Base-by-base conservation (phyloP, 2,329 filamentous ascomycete species). In the Aspergillus japonicus region DNA sequence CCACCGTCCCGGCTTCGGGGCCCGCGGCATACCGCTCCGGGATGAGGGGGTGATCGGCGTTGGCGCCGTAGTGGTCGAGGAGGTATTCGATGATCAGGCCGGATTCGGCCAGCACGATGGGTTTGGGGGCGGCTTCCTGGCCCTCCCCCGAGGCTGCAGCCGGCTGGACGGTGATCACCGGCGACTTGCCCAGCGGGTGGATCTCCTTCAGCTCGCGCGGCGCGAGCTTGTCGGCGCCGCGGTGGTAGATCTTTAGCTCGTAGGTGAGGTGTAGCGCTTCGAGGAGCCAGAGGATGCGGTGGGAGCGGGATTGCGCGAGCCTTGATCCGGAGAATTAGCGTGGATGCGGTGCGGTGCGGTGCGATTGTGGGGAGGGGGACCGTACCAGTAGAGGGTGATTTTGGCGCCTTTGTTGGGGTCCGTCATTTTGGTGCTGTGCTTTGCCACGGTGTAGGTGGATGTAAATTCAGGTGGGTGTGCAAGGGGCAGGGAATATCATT, bases 111-210 rank as follows among this genome's bases (percentile, higher is more conserved):
- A 97, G 78, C 0, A 94, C 84, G 33, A 87, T 64, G 1, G 83
- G 83, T 62, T 82, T 75, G 23, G 23, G 23, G 23, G 23, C 23
- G 23, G 23, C 23, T 23, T 23, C 23, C 23, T 2, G 2, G 23
- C 23, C 23, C 5, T 12, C 31, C 24, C 21, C 50, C 2, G 5
- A 4, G 2, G 35, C 2, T 16, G 39, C n/a, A 0, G 73, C 75
- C 26, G 77, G 74, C 62, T 85, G 79, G 67, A 97, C 80, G 8
- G 84, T 85, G 64, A 98, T 79, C 47, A 94, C 79, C 0, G 94
- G 94, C 1, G 91, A 92, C 74, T 96, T 96, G 62, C 94, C 94
- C 4, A 97, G 82, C 0, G 91, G 89, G 70, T 96, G 92, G 42
- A 96, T 78, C 64, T 91, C 82, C 70, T 89, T 88, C 50, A 97